A percentile compares a stretch with the other conserved stretches of the same genome.
phyloP scores from a whole-genome alignment of 2,329 filamentous ascomycete species.

The Colletotrichum sublineola region DNA sequence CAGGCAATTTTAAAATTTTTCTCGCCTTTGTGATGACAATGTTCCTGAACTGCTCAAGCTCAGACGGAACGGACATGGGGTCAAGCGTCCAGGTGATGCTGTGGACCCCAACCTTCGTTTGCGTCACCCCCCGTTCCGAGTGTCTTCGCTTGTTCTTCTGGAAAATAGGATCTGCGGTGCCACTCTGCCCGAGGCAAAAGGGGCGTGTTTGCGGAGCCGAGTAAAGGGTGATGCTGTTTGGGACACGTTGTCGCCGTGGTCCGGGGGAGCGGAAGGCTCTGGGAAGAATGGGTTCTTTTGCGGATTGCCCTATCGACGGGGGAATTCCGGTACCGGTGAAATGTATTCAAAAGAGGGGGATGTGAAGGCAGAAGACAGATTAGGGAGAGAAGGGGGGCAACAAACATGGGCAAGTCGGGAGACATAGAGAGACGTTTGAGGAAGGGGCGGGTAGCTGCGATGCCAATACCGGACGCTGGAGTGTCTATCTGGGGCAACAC shows the following conservation, averaged over 20 bases:
- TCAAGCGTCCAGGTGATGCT: conserved; percentile 2
- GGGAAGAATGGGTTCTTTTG: conserved; percentile 16
- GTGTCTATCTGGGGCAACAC: not conserved
- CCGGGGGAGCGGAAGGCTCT: conserved; percentile 31
- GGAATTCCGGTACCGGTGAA: not conserved
- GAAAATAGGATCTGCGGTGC: conserved; percentile 42
- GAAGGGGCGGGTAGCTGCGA: not conserved
- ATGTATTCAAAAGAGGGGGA: not conserved
- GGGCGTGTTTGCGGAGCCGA: conserved; percentile 33
- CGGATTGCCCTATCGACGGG: conserved; percentile 17
- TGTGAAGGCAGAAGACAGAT: not conserved
- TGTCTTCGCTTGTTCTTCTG: conserved; percentile 42
- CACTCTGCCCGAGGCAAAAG: conserved; percentile 35
- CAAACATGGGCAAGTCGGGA: not conserved
- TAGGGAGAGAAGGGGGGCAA: conserved; percentile 7
- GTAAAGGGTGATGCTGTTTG: conserved; percentile 29
- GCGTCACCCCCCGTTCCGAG: conserved; percentile 35
- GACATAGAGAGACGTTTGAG: not conserved
- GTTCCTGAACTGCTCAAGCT: conserved; percentile 36
- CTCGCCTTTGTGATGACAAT: conserved; percentile 36
- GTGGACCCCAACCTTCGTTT: conserved; percentile 28
- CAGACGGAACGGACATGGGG: conserved; percentile 6
- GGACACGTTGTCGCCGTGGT: conserved; percentile 34
- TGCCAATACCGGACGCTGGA: not conserved
- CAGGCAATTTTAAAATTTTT: conserved; percentile 39